A percentile compares a stretch with the other conserved stretches of the same genome.
phyloP scores from a whole-genome alignment of 768 basidiomycete species.

The Kwoniella heveanensis region DNA sequence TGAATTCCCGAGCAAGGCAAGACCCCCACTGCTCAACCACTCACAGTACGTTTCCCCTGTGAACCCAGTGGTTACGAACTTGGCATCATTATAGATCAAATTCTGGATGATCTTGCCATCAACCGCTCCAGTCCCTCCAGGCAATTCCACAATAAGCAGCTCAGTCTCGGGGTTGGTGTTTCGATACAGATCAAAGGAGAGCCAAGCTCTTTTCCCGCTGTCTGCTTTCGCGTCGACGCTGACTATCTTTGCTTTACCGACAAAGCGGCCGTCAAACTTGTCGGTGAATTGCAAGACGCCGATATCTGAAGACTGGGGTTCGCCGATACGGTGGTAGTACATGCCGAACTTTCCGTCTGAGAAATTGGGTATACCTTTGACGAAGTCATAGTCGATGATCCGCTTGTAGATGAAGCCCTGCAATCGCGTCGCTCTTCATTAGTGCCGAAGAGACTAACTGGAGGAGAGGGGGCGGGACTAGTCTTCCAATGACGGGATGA shows the following conservation, averaged over 20 bases:
- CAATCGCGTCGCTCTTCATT: too few relatives aligned
- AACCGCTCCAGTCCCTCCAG: neutral
- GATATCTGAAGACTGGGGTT: conserved; percentile 19
- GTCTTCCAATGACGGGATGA: too few relatives aligned
- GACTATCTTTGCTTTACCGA: conserved; percentile 4
- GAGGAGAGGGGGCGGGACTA: too few relatives aligned
- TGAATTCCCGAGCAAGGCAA: neutral
- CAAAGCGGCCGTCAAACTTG: conserved; percentile 4
- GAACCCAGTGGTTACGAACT: conserved; percentile 14
- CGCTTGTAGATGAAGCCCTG: conserved; percentile 25
- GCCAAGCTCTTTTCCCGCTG: conserved; percentile 1
- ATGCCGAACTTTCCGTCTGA: conserved; percentile 16
- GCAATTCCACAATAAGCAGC: conserved; percentile 18
- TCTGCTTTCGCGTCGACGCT: conserved; percentile 2
- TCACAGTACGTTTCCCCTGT: conserved; percentile 24
- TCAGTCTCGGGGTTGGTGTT: conserved; percentile 27
- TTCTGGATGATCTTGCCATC: conserved; percentile 12
- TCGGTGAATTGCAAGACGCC: conserved; percentile 16
- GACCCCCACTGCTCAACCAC: too few relatives aligned
- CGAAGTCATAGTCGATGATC: conserved; percentile 4
- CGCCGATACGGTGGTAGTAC: conserved; percentile 22
- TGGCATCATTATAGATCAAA: conserved; percentile 9
- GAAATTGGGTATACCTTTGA: neutral
- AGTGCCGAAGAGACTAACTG: too few relatives aligned
- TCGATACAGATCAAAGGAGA: conserved; percentile 21